phyloP scores from a whole-genome alignment of 208 protist species.

The Trichomonas gallinae region DNA sequence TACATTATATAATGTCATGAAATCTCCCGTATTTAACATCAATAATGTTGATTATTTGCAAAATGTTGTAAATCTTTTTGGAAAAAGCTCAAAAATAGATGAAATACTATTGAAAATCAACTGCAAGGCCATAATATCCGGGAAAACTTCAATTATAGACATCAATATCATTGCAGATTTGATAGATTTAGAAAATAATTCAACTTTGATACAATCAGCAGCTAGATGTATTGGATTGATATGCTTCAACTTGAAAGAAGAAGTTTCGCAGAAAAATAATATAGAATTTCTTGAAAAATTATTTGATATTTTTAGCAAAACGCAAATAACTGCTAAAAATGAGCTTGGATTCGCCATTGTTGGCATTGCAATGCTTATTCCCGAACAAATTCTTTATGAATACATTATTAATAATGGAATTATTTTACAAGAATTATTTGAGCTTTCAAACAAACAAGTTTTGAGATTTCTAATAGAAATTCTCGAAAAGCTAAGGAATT shows the following conservation, averaged over 20 bases:
- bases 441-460: background rate
- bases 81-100: background rate
- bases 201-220: background rate
- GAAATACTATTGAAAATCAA: background rate
- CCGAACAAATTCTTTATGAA: background rate
- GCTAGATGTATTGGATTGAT: background rate
- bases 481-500: background rate
- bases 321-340: background rate
- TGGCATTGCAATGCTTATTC: background rate
- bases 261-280: background rate
- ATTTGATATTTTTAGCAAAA: background rate
- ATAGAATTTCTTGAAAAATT: background rate
- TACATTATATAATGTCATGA: background rate
- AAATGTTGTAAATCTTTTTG: background rate
- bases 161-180: background rate
- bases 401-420: background rate
- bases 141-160: background rate
- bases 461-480: background rate
- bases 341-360: background rate
- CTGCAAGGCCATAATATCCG: background rate
- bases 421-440: background rate
- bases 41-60: background rate
- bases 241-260: background rate
- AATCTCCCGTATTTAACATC: background rate
- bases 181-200: background rate